A percentile compares a stretch with the other conserved stretches of the same genome.
phyloP scores from a whole-genome alignment of 441 rosid species.

The Adansonia gregorii region DNA sequence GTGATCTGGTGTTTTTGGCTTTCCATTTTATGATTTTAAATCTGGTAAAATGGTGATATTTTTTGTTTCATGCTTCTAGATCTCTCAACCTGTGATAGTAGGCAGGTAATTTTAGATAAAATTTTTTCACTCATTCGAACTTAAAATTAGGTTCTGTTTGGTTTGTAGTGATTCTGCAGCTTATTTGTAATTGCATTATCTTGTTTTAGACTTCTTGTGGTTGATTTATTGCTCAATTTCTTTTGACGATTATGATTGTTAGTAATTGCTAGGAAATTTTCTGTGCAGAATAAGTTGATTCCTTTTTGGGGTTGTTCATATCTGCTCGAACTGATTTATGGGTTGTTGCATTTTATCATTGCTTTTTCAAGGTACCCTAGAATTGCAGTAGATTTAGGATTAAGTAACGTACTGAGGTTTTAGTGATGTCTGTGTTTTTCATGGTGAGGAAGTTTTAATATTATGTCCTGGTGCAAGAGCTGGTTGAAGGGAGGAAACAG shows the following conservation, averaged over 20 bases:
- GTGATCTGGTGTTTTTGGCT: slow-evolving; percentile 19
- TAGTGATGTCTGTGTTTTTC: slow-evolving; percentile 10
- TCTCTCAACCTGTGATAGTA: slow-evolving; percentile 9
- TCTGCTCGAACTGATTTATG: slow-evolving; percentile 19
- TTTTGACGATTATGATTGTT: slow-evolving; percentile 3
- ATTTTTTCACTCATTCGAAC: neutral
- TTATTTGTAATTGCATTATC: slow-evolving; percentile 3
- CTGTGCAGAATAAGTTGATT: neutral
- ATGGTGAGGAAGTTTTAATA: slow-evolving; percentile 8
- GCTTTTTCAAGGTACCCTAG: slow-evolving; percentile 1
- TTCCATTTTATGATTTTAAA: neutral
- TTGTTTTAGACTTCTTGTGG: slow-evolving; percentile 10
- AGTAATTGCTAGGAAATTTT: neutral
- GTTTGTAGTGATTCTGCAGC: slow-evolving; percentile 9
- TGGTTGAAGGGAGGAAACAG: slow-evolving; percentile 14
- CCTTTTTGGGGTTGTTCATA: neutral
- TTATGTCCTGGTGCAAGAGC: slow-evolving; percentile 5
- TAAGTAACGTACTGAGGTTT: slow-evolving; percentile 2
- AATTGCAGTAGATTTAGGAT: slow-evolving; percentile 10
- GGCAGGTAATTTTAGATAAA: neutral
- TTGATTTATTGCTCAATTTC: neutral
- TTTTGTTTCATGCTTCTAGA: slow-evolving; percentile 1
- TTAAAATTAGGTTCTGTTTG: neutral
- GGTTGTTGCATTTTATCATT: slow-evolving; percentile 5
- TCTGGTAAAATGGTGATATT: neutral